Evolutionary conservation across 2,329 filamentous ascomycete species (phyloP), one percentile per base, ranked within the genome.

Genomic region (Paradendryphiella salina): DNA sequence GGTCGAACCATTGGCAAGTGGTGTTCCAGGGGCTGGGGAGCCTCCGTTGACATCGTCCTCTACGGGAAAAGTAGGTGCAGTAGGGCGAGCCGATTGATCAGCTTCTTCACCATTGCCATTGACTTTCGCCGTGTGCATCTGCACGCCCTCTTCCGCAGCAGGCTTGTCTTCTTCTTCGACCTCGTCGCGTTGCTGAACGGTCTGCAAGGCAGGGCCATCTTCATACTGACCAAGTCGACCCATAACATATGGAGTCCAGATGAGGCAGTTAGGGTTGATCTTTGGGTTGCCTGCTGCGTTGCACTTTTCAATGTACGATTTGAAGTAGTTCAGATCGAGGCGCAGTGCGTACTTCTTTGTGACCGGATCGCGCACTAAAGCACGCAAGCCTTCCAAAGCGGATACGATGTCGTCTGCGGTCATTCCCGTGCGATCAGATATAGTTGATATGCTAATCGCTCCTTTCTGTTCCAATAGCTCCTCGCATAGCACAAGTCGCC

Each of bases 211-310:
- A 5, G 89, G 89, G 5, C 86, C 89, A 41, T 91, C 83, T 67
- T 96, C 90, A 63, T 94, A 93, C 64, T 90, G 89, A 3, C 87
- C 87, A 29, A 88, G 84, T 37, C 90, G 85, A 20, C 94, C 93
- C 91, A 96, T 97, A 34, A 97, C 86, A 70, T 96, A 99, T 0
- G 94, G 94, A 11, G 92, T 96, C 94, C 94, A 99, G 9, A 92
- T 87, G 20, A 99, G 80, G 14, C 85, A 85, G 36, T 87, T 85
- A 0, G 88, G 84, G 59, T 94, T 88, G 29, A 99, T 82, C 63
- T 85, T 88, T 17, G 96, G 89, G 61, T 96, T 95, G 8, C 87
- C 86, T 69, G 96, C 96, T 40, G 82, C 81, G 67, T 96, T 89
- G 84, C 93, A 96, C 59, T 93, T 94, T 26, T 84, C 82, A 53